Conservation (phyloP, 306 rosid genomes). For the Hippophae tibetana region DNA sequence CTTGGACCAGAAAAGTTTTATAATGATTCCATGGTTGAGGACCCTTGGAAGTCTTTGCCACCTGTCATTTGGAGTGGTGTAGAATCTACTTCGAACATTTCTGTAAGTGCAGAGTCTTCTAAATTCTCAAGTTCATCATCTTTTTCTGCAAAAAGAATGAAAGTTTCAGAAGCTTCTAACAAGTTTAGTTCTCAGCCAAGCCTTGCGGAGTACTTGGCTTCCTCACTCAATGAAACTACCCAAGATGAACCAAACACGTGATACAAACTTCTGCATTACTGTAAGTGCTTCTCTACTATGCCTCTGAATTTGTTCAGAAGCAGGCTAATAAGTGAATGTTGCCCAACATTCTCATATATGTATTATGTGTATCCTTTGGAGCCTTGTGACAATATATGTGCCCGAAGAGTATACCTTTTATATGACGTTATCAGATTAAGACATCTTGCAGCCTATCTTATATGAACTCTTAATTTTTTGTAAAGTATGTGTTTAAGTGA, state of each 20-base stretch:
- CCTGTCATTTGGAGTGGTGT: slow-evolving; percentile 43
- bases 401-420: too few relatives aligned
- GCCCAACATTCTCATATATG: too few relatives aligned
- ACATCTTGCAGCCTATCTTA: too few relatives aligned
- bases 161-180: slow-evolving; percentile 26
- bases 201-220: slow-evolving; percentile 80
- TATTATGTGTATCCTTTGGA: too few relatives aligned
- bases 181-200: slow-evolving; percentile 54
- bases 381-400: too few relatives aligned
- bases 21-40: slow-evolving; percentile 71
- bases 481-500: too few relatives aligned
- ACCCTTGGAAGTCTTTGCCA: slow-evolving; percentile 67
- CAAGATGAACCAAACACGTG: slow-evolving; percentile 2
- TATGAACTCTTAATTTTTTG: too few relatives aligned
- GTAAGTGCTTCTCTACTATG: neutral
- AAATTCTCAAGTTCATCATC: slow-evolving; percentile 28
- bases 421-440: too few relatives aligned
- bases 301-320: too few relatives aligned
- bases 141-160: slow-evolving; percentile 23
- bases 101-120: slow-evolving; percentile 18
- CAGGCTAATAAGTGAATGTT: too few relatives aligned
- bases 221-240: slow-evolving; percentile 57
- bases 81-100: slow-evolving; percentile 3
- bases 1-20: slow-evolving; percentile 31
- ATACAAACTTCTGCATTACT: neutral